Evolutionary conservation across 306 rosid species (phyloP).

Genomic region (Glycine soja): DNA sequence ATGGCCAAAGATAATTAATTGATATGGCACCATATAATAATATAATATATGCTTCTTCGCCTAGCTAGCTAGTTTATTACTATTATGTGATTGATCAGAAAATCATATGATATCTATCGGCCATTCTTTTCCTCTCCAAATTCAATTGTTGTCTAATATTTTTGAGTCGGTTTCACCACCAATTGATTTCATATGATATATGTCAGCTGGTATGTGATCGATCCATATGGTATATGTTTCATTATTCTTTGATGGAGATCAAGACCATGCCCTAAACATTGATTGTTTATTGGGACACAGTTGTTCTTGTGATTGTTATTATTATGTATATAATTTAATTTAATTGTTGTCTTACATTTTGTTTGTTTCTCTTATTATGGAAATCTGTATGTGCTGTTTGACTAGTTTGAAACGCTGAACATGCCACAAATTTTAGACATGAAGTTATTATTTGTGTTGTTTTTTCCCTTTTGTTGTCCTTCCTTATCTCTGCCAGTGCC

Average conservation of each 20-base stretch:
- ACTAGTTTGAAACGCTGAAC: not conserved
- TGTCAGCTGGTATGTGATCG: constrained; percentile 26
- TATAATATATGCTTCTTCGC: not conserved
- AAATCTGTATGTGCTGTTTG: not conserved
- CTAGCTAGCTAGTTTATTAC: not conserved
- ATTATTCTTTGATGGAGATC: constrained; percentile 48
- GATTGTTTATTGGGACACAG: constrained; percentile 31
- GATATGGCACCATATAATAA: not conserved
- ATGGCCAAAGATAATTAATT: constrained; percentile 50
- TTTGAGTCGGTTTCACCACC: constrained; percentile 43
- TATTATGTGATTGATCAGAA: constrained; percentile 27
- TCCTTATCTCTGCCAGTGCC: not conserved
- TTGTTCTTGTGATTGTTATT: constrained; percentile 50
- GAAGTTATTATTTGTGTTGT: not conserved
- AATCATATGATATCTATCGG: constrained; percentile 26
- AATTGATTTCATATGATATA: constrained; percentile 39
- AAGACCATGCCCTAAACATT: constrained; percentile 35
- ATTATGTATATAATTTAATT: constrained; percentile 53
- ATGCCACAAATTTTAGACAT: constrained; percentile 5
- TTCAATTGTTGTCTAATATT: constrained; percentile 45
- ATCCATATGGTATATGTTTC: constrained; percentile 12
- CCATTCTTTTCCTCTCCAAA: constrained; percentile 47
- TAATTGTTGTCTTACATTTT: constrained; percentile 27
- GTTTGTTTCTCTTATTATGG: constrained; percentile 28
- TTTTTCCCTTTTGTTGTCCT: constrained; percentile 1